Percentiles rank a stretch among this genome's conserved stretches.
Conservation (phyloP, 352 stramenopile genomes). For the Elongisporangium anandrum region DNA sequence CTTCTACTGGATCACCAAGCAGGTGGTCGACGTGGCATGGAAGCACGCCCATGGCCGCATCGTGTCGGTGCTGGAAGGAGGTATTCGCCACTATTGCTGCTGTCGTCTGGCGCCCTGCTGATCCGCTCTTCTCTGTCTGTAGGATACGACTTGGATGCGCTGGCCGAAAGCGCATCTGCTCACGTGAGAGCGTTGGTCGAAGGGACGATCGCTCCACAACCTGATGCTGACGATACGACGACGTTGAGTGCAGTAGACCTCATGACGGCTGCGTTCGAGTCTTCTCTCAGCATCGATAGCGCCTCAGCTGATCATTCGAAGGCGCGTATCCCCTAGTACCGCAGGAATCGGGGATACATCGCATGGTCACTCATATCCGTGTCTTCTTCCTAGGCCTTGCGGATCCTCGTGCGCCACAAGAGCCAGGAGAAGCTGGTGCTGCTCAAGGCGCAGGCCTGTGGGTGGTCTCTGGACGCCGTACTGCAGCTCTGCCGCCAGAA, state of each 20-base stretch:
- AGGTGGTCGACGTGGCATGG: slow-evolving; percentile 2
- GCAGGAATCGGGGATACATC: background rate
- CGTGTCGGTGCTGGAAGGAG: slow-evolving; percentile 10
- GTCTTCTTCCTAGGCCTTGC: slow-evolving; percentile 18
- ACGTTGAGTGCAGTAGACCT: slow-evolving; percentile 3
- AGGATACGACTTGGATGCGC: slow-evolving; percentile 31
- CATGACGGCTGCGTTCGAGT: slow-evolving; percentile 15
- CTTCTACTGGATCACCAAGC: slow-evolving; percentile 13
- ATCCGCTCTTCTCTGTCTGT: background rate
- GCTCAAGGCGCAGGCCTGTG: slow-evolving; percentile 14
- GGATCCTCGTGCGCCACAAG: slow-evolving; percentile 25
- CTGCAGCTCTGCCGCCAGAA: slow-evolving; percentile 32
- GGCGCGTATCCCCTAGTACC: slow-evolving; percentile 2
- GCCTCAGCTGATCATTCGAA: background rate
- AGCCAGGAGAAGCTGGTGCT: slow-evolving; percentile 31
- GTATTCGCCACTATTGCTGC: background rate
- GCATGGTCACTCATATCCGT: background rate
- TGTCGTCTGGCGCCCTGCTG: background rate
- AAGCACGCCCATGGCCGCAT: slow-evolving; percentile 4
- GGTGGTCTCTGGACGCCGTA: slow-evolving; percentile 17
- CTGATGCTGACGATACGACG: background rate
- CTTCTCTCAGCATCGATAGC: slow-evolving; percentile 8
- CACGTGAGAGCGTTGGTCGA: slow-evolving; percentile 31
- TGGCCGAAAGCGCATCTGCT: slow-evolving; percentile 24
- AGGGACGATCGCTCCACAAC: slow-evolving; percentile 5